A percentile compares a stretch with the other conserved stretches of the same genome.
Conservation (phyloP, 805 yeast genomes). For the Lipomyces oligophaga region DNA sequence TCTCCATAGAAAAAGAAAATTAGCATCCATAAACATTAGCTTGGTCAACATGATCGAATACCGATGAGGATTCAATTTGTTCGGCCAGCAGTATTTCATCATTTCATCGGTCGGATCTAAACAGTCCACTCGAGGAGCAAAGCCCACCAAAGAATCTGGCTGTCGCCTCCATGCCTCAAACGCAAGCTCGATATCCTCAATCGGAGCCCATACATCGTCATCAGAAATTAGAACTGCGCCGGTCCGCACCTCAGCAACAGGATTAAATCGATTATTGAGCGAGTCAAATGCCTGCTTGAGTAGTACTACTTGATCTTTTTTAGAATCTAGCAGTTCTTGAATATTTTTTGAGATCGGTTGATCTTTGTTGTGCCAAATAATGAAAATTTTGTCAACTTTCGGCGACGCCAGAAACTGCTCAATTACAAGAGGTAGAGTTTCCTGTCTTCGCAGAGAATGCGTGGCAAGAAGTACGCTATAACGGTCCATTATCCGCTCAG, state of each 20-base stretch:
- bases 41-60: slow-evolving; percentile 28
- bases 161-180: slow-evolving; percentile 28
- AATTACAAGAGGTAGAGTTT: slow-evolving; percentile 13
- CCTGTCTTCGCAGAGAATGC: slow-evolving; percentile 1
- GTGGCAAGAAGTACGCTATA: slow-evolving; percentile 23
- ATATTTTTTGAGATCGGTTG: slow-evolving; percentile 22
- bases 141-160: slow-evolving; percentile 27
- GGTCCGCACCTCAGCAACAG: slow-evolving; percentile 21
- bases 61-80: slow-evolving; percentile 18
- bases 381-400: slow-evolving; percentile 22
- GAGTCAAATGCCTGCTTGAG: slow-evolving; percentile 25
- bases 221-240: slow-evolving; percentile 26
- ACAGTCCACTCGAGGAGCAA: slow-evolving; percentile 28
- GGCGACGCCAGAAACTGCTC: slow-evolving; percentile 22
- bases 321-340: slow-evolving; percentile 8
- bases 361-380: slow-evolving; percentile 26
- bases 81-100: slow-evolving; percentile 26
- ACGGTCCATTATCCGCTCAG: slow-evolving; percentile 20
- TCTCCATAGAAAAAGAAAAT: slow-evolving; percentile 27
- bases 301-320: slow-evolving; percentile 16
- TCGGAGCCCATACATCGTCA: slow-evolving; percentile 29
- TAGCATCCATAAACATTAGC: slow-evolving; percentile 29
- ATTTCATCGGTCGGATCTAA: slow-evolving; percentile 11
- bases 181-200: slow-evolving; percentile 25
- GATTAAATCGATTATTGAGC: slow-evolving; percentile 27